A percentile compares a stretch with the other conserved stretches of the same genome.
These are phyloP conservation scores for Malania oleifera DNA, from an alignment of 164 flowering plant species.

Conservation along the genomic window DNA sequence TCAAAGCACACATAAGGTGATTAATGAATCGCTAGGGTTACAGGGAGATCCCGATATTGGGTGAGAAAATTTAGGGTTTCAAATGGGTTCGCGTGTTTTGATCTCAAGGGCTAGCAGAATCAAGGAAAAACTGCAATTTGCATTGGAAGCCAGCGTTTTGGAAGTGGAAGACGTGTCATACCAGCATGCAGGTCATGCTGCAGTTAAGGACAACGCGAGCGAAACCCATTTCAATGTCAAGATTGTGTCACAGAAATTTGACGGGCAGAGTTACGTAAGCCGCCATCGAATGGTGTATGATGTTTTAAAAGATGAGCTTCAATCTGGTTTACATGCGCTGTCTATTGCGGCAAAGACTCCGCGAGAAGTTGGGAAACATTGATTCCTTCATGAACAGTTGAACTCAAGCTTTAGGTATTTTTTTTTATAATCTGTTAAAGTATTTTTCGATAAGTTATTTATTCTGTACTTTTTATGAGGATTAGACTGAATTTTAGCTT, in stretches of 20 bases:
- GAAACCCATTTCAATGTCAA: constrained; percentile 4
- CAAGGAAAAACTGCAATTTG: background rate
- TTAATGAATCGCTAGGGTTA: too few relatives aligned
- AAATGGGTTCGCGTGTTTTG: background rate
- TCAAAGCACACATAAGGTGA: too few relatives aligned
- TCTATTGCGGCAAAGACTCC: constrained; percentile 6
- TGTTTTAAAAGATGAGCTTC: background rate
- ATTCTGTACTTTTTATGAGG: too few relatives aligned
- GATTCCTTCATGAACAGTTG: too few relatives aligned
- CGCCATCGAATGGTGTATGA: background rate
- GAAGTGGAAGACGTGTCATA: background rate
- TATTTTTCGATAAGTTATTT: too few relatives aligned
- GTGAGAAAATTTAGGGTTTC: too few relatives aligned
- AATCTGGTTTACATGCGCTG: constrained; percentile 2
- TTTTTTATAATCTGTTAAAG: too few relatives aligned
- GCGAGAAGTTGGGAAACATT: background rate
- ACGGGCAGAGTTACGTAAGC: constrained; percentile 2
- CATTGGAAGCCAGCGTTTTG: background rate
- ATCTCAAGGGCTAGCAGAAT: background rate
- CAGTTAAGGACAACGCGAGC: constrained; percentile 2
- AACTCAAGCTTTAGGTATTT: too few relatives aligned
- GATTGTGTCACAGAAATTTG: background rate
- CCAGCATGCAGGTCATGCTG: constrained; percentile 8
- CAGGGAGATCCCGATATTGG: too few relatives aligned
- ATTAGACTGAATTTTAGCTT: too few relatives aligned